phyloP scores from a whole-genome alignment of 257 asterid species.

The Ophiorrhiza pumila region DNA sequence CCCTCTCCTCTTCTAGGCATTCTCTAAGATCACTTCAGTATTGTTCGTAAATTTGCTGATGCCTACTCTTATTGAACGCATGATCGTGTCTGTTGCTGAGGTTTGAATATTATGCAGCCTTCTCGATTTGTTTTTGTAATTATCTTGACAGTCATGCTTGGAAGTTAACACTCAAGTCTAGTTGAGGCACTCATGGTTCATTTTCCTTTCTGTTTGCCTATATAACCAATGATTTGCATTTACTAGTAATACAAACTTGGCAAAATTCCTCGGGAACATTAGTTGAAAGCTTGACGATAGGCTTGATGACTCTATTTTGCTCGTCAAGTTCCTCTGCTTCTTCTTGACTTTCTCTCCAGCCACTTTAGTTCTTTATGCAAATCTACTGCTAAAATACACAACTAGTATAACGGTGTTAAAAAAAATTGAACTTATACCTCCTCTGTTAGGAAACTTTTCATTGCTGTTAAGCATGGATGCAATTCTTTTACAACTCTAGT shows the following conservation, averaged over 20 bases:
- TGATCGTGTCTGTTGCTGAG: too few species aligned
- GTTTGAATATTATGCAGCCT: too few species aligned
- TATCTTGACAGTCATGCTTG: too few species aligned
- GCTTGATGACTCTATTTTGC: not conserved
- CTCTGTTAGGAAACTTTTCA: not conserved
- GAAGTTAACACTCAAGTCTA: too few species aligned
- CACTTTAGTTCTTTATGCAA: not conserved
- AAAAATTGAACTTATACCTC: not conserved
- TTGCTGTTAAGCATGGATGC: not conserved
- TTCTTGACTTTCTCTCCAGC: not conserved
- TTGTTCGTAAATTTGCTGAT: not conserved
- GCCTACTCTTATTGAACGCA: not conserved
- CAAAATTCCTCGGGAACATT: not conserved
- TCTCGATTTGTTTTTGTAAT: too few species aligned
- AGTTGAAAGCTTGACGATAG: not conserved
- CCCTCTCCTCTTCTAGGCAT: not conserved
- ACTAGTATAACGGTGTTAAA: not conserved
- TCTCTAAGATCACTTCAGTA: not conserved
- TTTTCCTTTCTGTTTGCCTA: not conserved
- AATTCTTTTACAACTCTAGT: not conserved
- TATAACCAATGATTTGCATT: not conserved
- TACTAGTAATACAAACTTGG: too few species aligned
- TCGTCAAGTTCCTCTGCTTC: not conserved
- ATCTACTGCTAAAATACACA: too few species aligned
- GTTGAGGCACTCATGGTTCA: not conserved